phyloP scores from a whole-genome alignment of 306 rosid genomes.

The Quercus glauca region DNA sequence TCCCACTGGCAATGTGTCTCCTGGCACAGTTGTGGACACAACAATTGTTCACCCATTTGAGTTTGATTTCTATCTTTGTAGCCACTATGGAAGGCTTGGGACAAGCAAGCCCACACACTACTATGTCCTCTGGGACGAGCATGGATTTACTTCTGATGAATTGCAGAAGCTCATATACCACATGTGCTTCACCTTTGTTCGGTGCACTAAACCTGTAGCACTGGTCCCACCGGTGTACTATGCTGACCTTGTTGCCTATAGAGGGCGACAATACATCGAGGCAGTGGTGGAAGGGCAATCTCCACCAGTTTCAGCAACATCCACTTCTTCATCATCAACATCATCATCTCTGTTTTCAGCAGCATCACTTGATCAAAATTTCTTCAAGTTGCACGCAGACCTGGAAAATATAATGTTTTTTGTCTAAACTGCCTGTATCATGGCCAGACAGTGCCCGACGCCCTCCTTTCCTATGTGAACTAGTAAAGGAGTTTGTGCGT shows the following conservation, averaged over 20 bases:
- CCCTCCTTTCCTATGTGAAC: too few species aligned
- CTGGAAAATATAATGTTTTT: too few species aligned
- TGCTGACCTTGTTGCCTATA: conserved; percentile 79
- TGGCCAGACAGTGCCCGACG: too few species aligned
- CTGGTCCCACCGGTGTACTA: conserved; percentile 79
- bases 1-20: conserved; percentile 42
- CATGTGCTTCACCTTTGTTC: conserved; percentile 73
- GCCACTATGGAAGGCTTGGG: conserved; percentile 65
- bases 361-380: too few species aligned
- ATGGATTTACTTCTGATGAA: conserved; percentile 58
- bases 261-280: conserved; percentile 45
- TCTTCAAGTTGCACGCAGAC: too few species aligned
- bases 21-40: conserved; percentile 76
- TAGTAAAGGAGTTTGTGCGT: too few species aligned
- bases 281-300: too few species aligned
- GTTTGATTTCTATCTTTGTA: conserved; percentile 72
- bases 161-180: conserved; percentile 67
- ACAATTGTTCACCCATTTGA: conserved; percentile 58
- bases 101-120: conserved; percentile 87
- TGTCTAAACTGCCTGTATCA: background rate
- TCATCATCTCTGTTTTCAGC: too few species aligned
- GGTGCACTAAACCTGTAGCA: conserved; percentile 79
- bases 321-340: too few species aligned
- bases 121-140: conserved; percentile 74
- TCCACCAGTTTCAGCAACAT: too few species aligned